These are phyloP conservation scores for Gloeophyllum trabeum DNA, from an alignment of 768 basidiomycete species.

Conservation along the genomic window DNA sequence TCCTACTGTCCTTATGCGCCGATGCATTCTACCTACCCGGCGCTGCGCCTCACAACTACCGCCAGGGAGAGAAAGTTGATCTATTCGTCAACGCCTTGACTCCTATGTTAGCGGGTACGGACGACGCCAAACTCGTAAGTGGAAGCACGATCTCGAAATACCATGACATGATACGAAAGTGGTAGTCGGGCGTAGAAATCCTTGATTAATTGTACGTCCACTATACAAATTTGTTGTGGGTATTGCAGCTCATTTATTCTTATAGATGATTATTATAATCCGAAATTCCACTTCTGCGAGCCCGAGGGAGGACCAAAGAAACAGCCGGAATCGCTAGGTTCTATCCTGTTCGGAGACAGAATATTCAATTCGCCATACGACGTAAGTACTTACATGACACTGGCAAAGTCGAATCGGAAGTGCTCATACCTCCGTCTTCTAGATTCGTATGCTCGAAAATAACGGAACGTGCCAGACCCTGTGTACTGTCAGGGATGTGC, in stretches of 20 bases:
- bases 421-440: constrained; percentile 6
- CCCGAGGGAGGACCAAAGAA: constrained; percentile 63
- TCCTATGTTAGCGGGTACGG: constrained; percentile 62
- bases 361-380: constrained; percentile 88
- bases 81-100: constrained; percentile 84
- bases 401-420: not conserved
- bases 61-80: constrained; percentile 59
- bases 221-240: not conserved
- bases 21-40: constrained; percentile 87
- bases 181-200: constrained; percentile 51
- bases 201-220: constrained; percentile 67
- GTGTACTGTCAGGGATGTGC: constrained; percentile 46
- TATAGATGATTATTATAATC: constrained; percentile 88
- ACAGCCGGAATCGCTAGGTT: constrained; percentile 81
- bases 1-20: constrained; percentile 12
- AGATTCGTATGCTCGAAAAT: constrained; percentile 78
- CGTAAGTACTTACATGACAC: constrained; percentile 29
- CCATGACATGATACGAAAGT: constrained; percentile 3
- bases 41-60: constrained; percentile 80
- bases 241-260: not conserved
- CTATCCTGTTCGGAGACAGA: constrained; percentile 93
- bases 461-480: constrained; percentile 67
- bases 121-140: constrained; percentile 67
- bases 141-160: not conserved
- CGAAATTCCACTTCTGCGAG: constrained; percentile 75